A percentile compares a stretch with the other conserved stretches of the same genome.
Evolutionary conservation across 2,329 filamentous ascomycete species (phyloP).

Genomic region (Gaeumannomyces tritici): DNA sequence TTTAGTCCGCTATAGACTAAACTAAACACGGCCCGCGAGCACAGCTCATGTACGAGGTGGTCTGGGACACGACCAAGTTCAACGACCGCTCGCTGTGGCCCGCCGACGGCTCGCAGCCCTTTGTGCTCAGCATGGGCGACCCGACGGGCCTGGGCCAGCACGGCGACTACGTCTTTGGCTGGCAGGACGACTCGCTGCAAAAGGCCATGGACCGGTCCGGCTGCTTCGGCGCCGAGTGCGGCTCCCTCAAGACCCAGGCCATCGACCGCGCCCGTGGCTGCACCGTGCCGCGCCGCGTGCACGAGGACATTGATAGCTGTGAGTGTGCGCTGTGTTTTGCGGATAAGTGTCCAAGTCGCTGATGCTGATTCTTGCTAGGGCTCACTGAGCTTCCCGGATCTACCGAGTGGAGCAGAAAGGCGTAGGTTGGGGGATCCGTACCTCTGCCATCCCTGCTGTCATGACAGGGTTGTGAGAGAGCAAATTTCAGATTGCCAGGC

Average conservation of each 20-base stretch:
- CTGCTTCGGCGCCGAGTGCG: slow-evolving; percentile 30
- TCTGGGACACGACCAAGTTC: slow-evolving; percentile 32
- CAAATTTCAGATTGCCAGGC: too few relatives aligned
- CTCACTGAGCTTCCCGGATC: not conserved
- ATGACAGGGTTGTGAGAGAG: too few relatives aligned
- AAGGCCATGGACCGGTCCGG: slow-evolving; percentile 27
- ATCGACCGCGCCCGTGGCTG: slow-evolving; percentile 20
- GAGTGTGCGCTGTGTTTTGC: slow-evolving; percentile 11
- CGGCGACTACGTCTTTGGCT: slow-evolving; percentile 30
- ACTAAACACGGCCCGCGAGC: too few relatives aligned
- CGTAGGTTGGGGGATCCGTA: not conserved
- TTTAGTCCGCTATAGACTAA: too few relatives aligned
- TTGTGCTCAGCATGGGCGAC: slow-evolving; percentile 25
- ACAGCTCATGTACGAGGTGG: slow-evolving; percentile 38
- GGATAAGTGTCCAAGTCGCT: not conserved
- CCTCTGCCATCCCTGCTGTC: too few relatives aligned
- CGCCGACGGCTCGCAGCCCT: slow-evolving; percentile 26
- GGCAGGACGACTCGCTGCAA: slow-evolving; percentile 26
- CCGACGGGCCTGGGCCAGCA: slow-evolving; percentile 30
- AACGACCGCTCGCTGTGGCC: slow-evolving; percentile 26
- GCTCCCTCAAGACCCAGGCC: slow-evolving; percentile 20
- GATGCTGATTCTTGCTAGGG: not conserved
- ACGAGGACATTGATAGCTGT: slow-evolving; percentile 25
- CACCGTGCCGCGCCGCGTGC: slow-evolving; percentile 18
- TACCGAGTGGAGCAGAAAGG: not conserved